phyloP scores from a whole-genome alignment of 768 basidiomycete species.

The Clitopilus hobsonii region DNA sequence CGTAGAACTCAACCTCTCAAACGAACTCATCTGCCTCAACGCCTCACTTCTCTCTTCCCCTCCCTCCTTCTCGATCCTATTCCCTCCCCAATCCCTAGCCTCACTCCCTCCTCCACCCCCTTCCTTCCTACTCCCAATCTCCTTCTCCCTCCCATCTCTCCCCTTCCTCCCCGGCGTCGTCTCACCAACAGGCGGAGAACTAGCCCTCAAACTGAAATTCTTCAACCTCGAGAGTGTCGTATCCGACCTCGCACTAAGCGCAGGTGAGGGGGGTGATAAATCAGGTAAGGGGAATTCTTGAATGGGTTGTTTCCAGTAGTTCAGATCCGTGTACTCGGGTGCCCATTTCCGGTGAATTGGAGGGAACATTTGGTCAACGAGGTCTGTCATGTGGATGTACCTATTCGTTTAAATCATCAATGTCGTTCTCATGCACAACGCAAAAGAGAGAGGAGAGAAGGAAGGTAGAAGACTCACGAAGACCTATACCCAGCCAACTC shows the following conservation, averaged over 20 bases:
- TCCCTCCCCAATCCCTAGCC: constrained; percentile 29
- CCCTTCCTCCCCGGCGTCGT: neutral
- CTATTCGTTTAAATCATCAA: constrained; percentile 29
- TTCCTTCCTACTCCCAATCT: constrained; percentile 29
- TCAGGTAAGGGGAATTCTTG: constrained; percentile 78
- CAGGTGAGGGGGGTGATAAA: constrained; percentile 83
- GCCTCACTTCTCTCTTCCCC: neutral
- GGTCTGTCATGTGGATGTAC: constrained; percentile 97
- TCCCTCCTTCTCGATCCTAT: neutral
- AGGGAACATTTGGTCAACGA: constrained; percentile 99
- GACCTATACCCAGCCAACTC: constrained; percentile 97
- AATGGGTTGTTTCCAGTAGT: constrained; percentile 87
- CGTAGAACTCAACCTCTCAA: constrained; percentile 64
- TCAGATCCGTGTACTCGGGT: constrained; percentile 94
- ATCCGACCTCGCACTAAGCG: constrained; percentile 91
- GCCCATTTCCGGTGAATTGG: constrained; percentile 87
- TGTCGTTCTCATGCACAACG: neutral
- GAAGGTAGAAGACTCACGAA: constrained; percentile 68
- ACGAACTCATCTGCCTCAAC: constrained; percentile 70
- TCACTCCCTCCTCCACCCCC: neutral
- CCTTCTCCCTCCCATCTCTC: neutral
- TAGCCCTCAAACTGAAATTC: constrained; percentile 60
- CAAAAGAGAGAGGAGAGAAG: too few relatives aligned
- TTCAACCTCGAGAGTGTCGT: constrained; percentile 71
- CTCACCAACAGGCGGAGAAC: neutral